Evolutionary conservation across 2,329 filamentous ascomycete genomes (phyloP).

Genomic region (Fusarium verrucosum): DNA sequence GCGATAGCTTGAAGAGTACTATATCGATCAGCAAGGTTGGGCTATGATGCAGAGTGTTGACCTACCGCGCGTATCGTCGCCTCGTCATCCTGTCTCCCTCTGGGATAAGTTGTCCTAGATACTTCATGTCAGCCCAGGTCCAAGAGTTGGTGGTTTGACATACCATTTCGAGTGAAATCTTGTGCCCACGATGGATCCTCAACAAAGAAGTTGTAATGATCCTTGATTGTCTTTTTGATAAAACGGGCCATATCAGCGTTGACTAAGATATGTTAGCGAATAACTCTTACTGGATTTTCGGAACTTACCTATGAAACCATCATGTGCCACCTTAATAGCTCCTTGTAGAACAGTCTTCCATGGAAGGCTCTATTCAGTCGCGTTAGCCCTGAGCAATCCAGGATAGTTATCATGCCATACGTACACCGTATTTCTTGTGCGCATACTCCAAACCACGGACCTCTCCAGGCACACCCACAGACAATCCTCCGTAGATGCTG

Average conservation of each 20-base stretch:
- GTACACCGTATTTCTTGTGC: conserved; percentile 74
- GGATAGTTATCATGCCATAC: conserved; percentile 30
- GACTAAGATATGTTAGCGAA: conserved; percentile 55
- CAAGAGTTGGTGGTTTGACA: neutral
- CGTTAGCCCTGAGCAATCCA: neutral
- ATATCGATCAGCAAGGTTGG: conserved; percentile 2
- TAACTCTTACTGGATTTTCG: neutral
- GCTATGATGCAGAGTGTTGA: neutral
- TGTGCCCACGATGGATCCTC: conserved; percentile 82
- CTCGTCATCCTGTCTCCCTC: conserved; percentile 83
- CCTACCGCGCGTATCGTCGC: conserved; percentile 74
- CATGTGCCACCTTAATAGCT: conserved; percentile 75
- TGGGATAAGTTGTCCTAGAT: conserved; percentile 71
- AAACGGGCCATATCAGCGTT: conserved; percentile 78
- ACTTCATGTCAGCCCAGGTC: conserved; percentile 4
- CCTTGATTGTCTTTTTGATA: conserved; percentile 64
- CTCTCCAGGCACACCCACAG: conserved; percentile 77
- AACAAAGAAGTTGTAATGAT: conserved; percentile 69
- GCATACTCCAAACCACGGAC: conserved; percentile 81
- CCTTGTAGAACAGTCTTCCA: conserved; percentile 79
- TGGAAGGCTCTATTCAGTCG: conserved; percentile 57
- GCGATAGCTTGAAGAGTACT: conserved; percentile 80
- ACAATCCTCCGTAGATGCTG: conserved; percentile 77
- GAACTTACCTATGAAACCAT: conserved; percentile 69
- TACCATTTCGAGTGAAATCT: conserved; percentile 86